A percentile compares a stretch with the other conserved stretches of the same genome.
These are phyloP conservation scores for Linum lewisii DNA, from an alignment of 345 rosid species.

Conservation along the genomic window DNA sequence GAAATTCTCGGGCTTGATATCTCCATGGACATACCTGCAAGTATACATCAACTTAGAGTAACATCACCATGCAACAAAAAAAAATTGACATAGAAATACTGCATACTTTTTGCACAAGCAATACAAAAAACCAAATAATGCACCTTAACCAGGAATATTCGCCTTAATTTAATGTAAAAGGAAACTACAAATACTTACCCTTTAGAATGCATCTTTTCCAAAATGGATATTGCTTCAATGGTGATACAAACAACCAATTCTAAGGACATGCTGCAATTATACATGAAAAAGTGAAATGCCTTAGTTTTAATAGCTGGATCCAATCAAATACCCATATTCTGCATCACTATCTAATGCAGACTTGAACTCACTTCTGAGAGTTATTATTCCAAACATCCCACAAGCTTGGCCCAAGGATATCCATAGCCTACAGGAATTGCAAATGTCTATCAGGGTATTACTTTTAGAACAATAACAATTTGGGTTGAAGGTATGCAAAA, in stretches of 20 bases:
- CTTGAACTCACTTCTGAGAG: slow-evolving; percentile 72
- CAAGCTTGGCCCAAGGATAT: slow-evolving; percentile 93
- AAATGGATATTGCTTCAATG: slow-evolving; percentile 87
- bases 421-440: slow-evolving; percentile 63
- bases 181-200: slow-evolving; percentile 61
- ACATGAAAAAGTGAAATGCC: neutral
- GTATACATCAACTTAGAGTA: neutral
- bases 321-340: neutral
- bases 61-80: neutral
- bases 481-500: neutral
- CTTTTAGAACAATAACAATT: neutral
- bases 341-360: neutral
- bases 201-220: slow-evolving; percentile 72
- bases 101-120: neutral
- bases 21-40: slow-evolving; percentile 86
- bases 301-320: slow-evolving; percentile 9
- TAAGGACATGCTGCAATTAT: slow-evolving; percentile 59
- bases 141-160: slow-evolving; percentile 2
- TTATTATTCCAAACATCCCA: slow-evolving; percentile 97
- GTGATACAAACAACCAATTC: slow-evolving; percentile 92
- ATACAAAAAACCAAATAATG: neutral
- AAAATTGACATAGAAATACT: neutral
- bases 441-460: neutral
- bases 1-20: slow-evolving; percentile 90
- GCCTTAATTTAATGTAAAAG: no score